phyloP scores from a whole-genome alignment of 2,329 filamentous ascomycete species.

The Fusarium fujikuroi region DNA sequence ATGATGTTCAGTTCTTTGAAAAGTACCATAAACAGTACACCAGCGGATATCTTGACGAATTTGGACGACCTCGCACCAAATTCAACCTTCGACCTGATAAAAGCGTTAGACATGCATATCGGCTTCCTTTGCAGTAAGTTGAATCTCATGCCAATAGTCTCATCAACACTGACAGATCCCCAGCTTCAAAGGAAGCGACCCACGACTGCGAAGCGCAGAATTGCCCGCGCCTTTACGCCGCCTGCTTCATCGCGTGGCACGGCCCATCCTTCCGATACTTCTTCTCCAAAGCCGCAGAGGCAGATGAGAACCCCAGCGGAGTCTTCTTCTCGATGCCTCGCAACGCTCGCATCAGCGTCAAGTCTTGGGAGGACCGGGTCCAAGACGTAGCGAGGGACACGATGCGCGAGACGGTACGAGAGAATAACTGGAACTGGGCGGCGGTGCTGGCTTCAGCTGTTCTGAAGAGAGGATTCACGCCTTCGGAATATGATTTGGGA shows the following conservation, averaged over 20 bases:
- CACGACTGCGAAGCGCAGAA: neutral
- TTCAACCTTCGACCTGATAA: neutral
- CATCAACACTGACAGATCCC: neutral
- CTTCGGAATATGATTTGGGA: neutral
- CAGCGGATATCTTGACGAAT: neutral
- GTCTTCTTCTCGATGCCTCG: neutral
- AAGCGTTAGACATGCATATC: neutral
- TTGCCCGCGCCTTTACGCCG: fast-evolving
- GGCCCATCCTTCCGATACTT: neutral
- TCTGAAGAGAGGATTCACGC: fast-evolving
- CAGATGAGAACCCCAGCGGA: neutral
- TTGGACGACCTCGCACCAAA: neutral
- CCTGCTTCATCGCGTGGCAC: neutral
- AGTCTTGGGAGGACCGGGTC: neutral
- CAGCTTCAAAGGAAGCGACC: neutral
- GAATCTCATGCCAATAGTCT: fast-evolving
- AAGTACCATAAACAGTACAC: neutral
- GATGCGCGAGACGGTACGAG: neutral
- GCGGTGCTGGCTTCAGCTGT: neutral
- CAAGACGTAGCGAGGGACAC: neutral
- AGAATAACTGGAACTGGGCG: neutral
- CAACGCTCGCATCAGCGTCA: fast-evolving
- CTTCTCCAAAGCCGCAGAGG: fast-evolving
- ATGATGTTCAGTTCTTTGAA: neutral
- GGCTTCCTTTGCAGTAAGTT: neutral